Percentiles rank a stretch among this genome's conserved stretches.
Conservation (phyloP, 2,329 filamentous ascomycete species). For the Fusarium longipes region DNA sequence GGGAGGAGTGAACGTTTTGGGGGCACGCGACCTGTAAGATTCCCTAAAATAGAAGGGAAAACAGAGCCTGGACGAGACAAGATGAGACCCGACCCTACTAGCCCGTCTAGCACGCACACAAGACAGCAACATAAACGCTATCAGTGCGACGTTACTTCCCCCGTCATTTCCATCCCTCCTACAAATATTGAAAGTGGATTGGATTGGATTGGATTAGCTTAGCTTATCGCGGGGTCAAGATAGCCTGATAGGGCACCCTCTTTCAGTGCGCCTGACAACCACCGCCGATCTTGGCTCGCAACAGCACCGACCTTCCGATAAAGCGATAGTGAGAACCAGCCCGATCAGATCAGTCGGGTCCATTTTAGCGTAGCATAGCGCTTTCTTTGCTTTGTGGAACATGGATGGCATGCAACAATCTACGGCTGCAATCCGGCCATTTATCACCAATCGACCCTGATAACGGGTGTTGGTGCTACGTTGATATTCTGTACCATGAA, state of each 20-base stretch:
- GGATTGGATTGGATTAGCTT: background rate
- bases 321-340: conserved; percentile 5
- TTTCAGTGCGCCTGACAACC: conserved; percentile 10
- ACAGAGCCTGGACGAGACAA: too few relatives aligned
- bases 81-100: background rate
- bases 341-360: conserved; percentile 1
- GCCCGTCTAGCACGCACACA: too few relatives aligned
- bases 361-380: background rate
- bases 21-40: conserved; percentile 24
- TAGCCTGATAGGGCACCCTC: conserved; percentile 9
- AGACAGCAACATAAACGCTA: conserved; percentile 8
- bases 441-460: conserved; percentile 27
- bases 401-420: conserved; percentile 30
- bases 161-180: background rate
- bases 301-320: conserved; percentile 20
- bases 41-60: conserved; percentile 19
- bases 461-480: conserved; percentile 29
- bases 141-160: conserved; percentile 22
- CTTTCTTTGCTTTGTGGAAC: conserved; percentile 4
- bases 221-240: conserved; percentile 29
- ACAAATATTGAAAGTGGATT: background rate
- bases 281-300: background rate
- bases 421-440: conserved; percentile 33
- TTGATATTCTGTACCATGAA: conserved; percentile 9
- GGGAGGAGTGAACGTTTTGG: background rate